phyloP scores from a whole-genome alignment of 2,329 filamentous ascomycete species.

The Cephalotrichum gorgonifer region DNA sequence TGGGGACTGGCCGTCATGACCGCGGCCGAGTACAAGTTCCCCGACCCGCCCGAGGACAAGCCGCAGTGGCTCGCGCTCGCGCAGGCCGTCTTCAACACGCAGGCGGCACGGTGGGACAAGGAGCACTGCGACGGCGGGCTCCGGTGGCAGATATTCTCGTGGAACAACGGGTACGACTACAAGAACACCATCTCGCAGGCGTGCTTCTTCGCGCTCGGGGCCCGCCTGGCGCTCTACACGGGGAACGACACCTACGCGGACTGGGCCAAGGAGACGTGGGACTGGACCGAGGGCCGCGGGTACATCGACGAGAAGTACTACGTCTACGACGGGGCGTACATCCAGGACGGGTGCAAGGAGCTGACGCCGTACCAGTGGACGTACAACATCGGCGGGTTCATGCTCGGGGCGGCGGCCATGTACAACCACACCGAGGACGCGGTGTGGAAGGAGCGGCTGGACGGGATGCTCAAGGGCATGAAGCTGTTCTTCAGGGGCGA shows the following conservation, averaged over 20 bases:
- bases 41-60: constrained; percentile 41
- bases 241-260: constrained; percentile 66
- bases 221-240: constrained; percentile 66
- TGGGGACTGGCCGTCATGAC: constrained; percentile 63
- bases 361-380: constrained; percentile 56
- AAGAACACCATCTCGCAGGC: constrained; percentile 58
- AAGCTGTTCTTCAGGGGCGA: constrained; percentile 44
- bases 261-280: constrained; percentile 66
- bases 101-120: constrained; percentile 62
- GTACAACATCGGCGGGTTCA: constrained; percentile 57
- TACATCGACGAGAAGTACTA: constrained; percentile 51
- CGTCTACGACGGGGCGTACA: constrained; percentile 53
- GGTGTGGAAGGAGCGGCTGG: constrained; percentile 47
- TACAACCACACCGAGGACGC: constrained; percentile 47
- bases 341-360: constrained; percentile 43
- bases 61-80: constrained; percentile 63
- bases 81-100: constrained; percentile 73
- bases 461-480: constrained; percentile 43
- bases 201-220: constrained; percentile 51
- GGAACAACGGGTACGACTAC: constrained; percentile 74
- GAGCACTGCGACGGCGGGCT: constrained; percentile 63
- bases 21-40: constrained; percentile 60
- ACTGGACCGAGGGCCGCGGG: constrained; percentile 50
- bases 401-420: constrained; percentile 58
- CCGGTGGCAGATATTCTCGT: constrained; percentile 76